Evolutionary conservation across 2,329 filamentous ascomycete genomes (phyloP), one percentile per base, ranked within the genome.

Genomic region (Herpotrichia juniperi): DNA sequence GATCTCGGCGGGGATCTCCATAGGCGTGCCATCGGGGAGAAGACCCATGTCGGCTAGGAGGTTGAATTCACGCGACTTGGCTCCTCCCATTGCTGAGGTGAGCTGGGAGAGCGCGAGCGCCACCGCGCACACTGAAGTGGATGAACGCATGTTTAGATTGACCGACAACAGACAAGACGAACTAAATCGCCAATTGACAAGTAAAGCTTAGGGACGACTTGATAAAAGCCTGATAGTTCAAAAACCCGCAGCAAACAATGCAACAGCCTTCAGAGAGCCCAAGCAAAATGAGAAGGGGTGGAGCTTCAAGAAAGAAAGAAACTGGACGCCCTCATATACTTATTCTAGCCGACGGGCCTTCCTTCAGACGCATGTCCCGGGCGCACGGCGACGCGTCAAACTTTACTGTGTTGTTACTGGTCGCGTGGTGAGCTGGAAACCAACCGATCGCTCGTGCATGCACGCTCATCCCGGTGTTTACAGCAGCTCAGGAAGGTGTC

Each of bases 41-140:
- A 71, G 55, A 22, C 70, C 70, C 62, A 69, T 66, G 7, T 73
- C 68, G 4, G 69, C 69, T 48, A 71, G 56, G 14, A 64, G 30
- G 19, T 46, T 51, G 45, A 67, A 59, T 28, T 64, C 54, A 48
- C 62, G 61, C 6, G 57, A 56, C 32, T 58, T 48, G n/a, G 57
- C 63, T 4, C 55, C 56, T 14, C 63, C 62, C 25, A 67, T 43
- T 12, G 67, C 69, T 32, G 45, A 22, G 1, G 61, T 50, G 39
- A 54, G 50, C 17, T 65, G 65, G 17, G 69, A 49, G 21, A 64
- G 48, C 37, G 63, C 59, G 35, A 70, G 59, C 39, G 64, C 56
- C 40, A 70, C 54, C 46, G 62, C 62, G 44, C 60, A 58, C n/a
- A 64, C 16, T 12, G 57, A 58, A 25, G 54, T 49, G 3, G 59